A percentile compares a stretch with the other conserved stretches of the same genome.
These are phyloP conservation scores for Kodamaea hsintzibuensis DNA, from an alignment of 805 yeast genomes.

Conservation along the genomic window DNA sequence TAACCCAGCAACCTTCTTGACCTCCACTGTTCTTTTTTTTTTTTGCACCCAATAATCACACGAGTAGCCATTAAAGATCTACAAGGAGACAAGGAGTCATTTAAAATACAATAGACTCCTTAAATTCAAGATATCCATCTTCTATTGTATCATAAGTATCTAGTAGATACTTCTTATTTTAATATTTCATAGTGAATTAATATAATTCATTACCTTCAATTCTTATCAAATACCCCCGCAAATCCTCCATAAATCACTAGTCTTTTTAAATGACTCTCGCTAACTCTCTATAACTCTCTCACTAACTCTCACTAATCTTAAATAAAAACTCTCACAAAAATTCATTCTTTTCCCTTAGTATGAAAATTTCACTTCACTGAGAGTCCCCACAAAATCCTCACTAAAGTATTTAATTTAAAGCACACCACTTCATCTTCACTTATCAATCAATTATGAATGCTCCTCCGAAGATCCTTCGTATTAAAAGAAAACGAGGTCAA, in stretches of 20 bases:
- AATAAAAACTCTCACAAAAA: background rate
- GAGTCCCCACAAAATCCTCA: background rate
- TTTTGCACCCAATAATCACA: background rate
- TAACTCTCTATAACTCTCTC: background rate
- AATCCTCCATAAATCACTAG: background rate
- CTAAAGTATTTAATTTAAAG: background rate
- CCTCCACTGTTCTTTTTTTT: background rate
- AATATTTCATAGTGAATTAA: background rate
- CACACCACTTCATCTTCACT: background rate
- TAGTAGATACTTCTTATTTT: background rate
- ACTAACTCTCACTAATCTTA: background rate
- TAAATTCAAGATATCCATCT: background rate
- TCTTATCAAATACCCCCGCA: background rate
- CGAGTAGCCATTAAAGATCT: background rate
- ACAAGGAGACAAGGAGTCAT: too few species aligned
- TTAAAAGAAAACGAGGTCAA: constrained; percentile 83
- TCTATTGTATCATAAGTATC: background rate
- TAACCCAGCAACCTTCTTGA: background rate
- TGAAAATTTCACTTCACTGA: background rate
- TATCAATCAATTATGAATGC: constrained; percentile 4
- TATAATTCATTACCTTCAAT: background rate
- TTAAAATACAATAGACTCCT: background rate
- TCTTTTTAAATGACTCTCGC: too few species aligned
- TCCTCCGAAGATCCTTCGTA: constrained; percentile 70
- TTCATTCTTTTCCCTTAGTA: background rate